Evolutionary conservation across 2,329 filamentous ascomycete genomes (phyloP), one percentile per base, ranked within the genome.

Genomic region (Diaporthe citrichinensis): DNA sequence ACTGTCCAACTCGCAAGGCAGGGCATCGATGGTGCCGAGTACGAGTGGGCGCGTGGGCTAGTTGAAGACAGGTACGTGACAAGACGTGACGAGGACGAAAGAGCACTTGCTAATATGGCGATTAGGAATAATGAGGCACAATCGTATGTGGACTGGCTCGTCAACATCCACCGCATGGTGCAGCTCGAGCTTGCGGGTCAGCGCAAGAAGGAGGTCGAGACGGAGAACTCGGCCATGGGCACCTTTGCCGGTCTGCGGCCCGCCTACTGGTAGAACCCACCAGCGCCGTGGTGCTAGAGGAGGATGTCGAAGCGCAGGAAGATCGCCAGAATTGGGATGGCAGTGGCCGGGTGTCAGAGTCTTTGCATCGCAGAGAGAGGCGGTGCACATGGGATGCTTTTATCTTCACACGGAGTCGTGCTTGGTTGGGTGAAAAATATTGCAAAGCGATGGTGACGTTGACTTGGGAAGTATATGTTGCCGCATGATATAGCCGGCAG

Each of bases 91-190:
- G 15, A 41, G 46, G 23, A 34, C 46, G 20, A 55, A 12, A 23
- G 58, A 14, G 15, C 10, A 25, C 4, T 1, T 36, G 58, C 71
- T 73, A 28, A 73, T 36, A 36, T n/a, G 20, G 31, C 46, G 25
- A 62, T 31, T 2, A 73, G 71, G 71, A 98, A 98, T 84, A 98
- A 98, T 79, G 97, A 99, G 86, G 97, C 97, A 49, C 96, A 98
- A 86, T 98, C 94, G 82, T 99, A 98, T 84, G 97, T 98, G 46
- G 97, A 99, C 86, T 99, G 97, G 97, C 88, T 99, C 81, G 97
- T 99, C 75, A 94, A 98, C 84, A 90, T 98, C 77, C 97, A 99
- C 85, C 93, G 96, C 80, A 93, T 94, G 79, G 97, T 99, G 78
- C 96, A 98, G 83, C 88, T 98, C 78, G 97, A 99, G 92, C 83